Percentiles rank a stretch among this genome's conserved stretches.
These are phyloP conservation scores for Panicum virgatum DNA, from an alignment of 202 grass and related monocot species.

Conservation along the genomic window DNA sequence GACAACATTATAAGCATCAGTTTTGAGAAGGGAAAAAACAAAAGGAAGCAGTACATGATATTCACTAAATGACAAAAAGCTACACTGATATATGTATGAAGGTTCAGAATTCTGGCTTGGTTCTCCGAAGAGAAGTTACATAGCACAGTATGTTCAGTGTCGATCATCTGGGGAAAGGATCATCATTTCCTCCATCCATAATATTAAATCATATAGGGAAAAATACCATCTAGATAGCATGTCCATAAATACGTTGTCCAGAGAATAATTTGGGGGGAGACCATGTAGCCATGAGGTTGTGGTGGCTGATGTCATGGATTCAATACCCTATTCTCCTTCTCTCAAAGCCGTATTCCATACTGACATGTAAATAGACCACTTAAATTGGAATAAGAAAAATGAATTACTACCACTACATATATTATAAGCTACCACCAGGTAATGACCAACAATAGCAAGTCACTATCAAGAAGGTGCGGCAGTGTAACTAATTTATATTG, in stretches of 20 bases:
- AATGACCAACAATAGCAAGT: background rate
- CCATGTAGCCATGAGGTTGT: background rate
- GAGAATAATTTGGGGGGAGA: slow-evolving; percentile 9
- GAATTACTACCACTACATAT: background rate
- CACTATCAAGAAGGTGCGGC: background rate
- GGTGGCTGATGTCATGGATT: background rate
- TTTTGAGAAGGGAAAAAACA: no score
- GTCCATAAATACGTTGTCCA: slow-evolving; percentile 30
- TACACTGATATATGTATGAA: background rate
- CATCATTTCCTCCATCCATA: slow-evolving; percentile 15
- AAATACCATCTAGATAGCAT: background rate
- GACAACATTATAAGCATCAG: background rate
- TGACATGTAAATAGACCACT: background rate
- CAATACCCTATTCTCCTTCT: slow-evolving; percentile 32
- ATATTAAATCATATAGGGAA: background rate
- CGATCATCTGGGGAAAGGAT: slow-evolving; percentile 55
- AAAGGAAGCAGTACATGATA: background rate
- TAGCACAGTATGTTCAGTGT: slow-evolving; percentile 24
- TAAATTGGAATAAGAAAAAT: background rate
- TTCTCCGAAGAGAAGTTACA: slow-evolving; percentile 41
- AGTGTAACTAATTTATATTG: slow-evolving; percentile 26
- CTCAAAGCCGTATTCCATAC: background rate
- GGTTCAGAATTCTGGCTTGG: slow-evolving; percentile 52
- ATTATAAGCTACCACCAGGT: slow-evolving; percentile 24
- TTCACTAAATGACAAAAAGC: background rate